Conservation (phyloP, 768 basidiomycete genomes). For the Thelephora aurantiotincta region DNA sequence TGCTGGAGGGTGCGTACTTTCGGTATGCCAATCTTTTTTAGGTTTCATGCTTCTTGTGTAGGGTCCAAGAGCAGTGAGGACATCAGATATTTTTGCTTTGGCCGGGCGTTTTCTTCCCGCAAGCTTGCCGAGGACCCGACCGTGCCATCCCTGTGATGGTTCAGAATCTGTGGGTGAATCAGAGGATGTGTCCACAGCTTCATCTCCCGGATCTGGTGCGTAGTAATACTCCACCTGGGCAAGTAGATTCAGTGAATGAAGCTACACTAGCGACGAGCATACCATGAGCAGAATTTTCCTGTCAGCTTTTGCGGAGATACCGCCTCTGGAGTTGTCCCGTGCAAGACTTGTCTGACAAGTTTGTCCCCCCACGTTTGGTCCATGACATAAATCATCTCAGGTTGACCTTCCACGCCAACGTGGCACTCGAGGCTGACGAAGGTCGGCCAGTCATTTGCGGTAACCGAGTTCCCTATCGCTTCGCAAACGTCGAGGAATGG, state of each 20-base stretch:
- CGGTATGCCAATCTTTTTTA: slow-evolving; percentile 30
- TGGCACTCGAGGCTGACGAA: slow-evolving; percentile 52
- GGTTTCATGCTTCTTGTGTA: slow-evolving; percentile 56
- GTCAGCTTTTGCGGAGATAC: slow-evolving; percentile 32
- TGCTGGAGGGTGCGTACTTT: slow-evolving; percentile 17
- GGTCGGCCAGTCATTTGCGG: slow-evolving; percentile 36
- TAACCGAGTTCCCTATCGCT: slow-evolving; percentile 32
- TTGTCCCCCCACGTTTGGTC: slow-evolving; percentile 35
- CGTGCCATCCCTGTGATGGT: no score
- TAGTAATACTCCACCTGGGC: slow-evolving; percentile 10
- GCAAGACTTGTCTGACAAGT: slow-evolving; percentile 26
- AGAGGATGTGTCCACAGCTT: slow-evolving; percentile 1
- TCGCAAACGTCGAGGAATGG: slow-evolving; percentile 36
- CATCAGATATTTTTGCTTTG: slow-evolving; percentile 28
- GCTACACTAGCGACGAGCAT: slow-evolving; percentile 2
- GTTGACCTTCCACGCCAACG: slow-evolving; percentile 33
- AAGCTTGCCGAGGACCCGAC: background rate
- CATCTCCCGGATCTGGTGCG: background rate
- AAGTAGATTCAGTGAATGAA: background rate
- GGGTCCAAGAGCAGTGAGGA: slow-evolving; percentile 40
- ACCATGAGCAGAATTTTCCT: slow-evolving; percentile 51
- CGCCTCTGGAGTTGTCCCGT: slow-evolving; percentile 19
- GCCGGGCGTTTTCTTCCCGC: slow-evolving; percentile 3
- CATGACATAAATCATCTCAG: slow-evolving; percentile 39
- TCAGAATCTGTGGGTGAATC: slow-evolving; percentile 1